Evolutionary conservation across 140 eudicot species (phyloP).

Genomic region (Cichorium intybus): DNA sequence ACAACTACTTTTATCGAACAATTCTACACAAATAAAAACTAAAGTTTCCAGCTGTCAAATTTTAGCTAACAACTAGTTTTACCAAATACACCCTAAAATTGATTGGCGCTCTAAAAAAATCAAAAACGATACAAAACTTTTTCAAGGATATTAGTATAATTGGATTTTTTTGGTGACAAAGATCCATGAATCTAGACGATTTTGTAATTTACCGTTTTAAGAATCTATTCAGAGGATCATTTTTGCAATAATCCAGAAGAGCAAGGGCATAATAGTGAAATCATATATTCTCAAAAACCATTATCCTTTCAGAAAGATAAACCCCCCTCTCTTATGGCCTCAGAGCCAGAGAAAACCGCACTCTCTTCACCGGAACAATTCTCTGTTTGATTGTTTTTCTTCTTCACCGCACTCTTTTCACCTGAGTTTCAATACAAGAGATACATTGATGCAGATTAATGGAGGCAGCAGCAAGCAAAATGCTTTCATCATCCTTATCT

Average conservation of each 20-base stretch:
- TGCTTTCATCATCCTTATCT: constrained; percentile 54
- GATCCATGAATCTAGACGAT: too few relatives aligned
- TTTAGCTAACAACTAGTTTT: too few relatives aligned
- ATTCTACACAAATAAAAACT: too few relatives aligned
- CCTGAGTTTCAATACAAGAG: background rate
- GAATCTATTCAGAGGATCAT: background rate
- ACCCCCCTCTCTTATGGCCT: constrained; percentile 32
- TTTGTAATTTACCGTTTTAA: background rate
- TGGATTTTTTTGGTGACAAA: too few relatives aligned
- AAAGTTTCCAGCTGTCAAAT: too few relatives aligned
- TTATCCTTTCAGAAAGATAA: constrained; percentile 44
- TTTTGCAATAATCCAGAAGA: constrained; percentile 16
- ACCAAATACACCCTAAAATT: too few relatives aligned
- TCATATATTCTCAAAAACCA: constrained; percentile 19
- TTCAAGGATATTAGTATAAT: too few relatives aligned
- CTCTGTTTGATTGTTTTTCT: constrained; percentile 17
- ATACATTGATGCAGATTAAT: constrained; percentile 35
- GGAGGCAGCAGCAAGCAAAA: constrained; percentile 59
- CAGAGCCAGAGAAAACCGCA: constrained; percentile 33
- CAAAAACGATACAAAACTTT: too few relatives aligned
- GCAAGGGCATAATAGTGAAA: constrained; percentile 12
- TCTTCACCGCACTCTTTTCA: constrained; percentile 7
- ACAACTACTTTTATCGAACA: too few relatives aligned
- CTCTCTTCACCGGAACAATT: constrained; percentile 11
- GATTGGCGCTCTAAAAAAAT: too few relatives aligned